Evolutionary conservation across 164 flowering plant species (phyloP).

Genomic region (Macadamia tetraphylla): DNA sequence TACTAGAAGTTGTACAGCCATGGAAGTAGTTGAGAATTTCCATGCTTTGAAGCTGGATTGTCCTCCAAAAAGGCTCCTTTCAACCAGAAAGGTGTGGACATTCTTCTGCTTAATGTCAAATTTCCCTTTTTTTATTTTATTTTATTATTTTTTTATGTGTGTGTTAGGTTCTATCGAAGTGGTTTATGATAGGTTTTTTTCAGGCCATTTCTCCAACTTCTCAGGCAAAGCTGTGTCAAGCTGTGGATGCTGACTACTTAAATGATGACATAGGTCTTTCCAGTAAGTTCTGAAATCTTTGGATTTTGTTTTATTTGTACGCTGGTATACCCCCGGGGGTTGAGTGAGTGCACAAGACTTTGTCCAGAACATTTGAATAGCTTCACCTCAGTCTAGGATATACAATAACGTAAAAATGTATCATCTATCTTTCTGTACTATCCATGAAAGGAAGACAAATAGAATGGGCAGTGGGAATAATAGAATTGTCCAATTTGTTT

Average conservation of each 20-base stretch:
- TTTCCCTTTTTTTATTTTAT: neutral
- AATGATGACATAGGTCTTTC: constrained; percentile 16
- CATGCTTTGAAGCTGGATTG: constrained; percentile 8
- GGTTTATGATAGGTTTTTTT: constrained; percentile 9
- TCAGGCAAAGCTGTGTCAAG: constrained; percentile 53
- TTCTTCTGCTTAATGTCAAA: too few species aligned
- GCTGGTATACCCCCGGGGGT: too few species aligned
- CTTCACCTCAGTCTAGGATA: too few species aligned
- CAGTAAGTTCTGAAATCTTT: constrained; percentile 38
- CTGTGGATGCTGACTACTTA: constrained; percentile 34
- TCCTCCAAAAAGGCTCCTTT: constrained; percentile 54
- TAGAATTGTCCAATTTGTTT: neutral
- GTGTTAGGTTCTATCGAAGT: neutral
- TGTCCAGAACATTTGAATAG: too few species aligned
- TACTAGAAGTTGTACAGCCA: constrained; percentile 11
- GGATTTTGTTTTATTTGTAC: too few species aligned
- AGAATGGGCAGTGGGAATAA: neutral
- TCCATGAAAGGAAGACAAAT: too few species aligned
- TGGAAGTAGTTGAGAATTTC: constrained; percentile 10
- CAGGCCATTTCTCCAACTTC: constrained; percentile 75
- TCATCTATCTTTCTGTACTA: too few species aligned
- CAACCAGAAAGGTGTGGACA: constrained; percentile 52
- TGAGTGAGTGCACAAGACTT: too few species aligned
- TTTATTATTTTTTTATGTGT: neutral
- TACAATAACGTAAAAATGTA: too few species aligned